Evolutionary conservation across 192 early-diverging fungal genomes (phyloP).

Genomic region (Diversispora eburnea): DNA sequence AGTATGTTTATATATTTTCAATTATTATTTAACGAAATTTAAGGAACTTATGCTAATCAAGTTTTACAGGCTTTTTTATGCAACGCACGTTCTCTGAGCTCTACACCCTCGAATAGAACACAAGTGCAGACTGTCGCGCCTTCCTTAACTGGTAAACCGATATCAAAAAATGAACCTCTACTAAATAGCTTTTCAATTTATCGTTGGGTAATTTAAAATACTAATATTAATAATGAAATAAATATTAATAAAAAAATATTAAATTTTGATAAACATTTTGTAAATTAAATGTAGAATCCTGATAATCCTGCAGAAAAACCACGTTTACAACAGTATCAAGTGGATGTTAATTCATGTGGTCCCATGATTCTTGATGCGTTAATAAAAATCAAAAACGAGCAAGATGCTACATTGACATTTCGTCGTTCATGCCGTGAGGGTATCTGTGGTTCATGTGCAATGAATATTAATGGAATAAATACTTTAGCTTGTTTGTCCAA

Average conservation of each 20-base stretch:
- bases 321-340: conserved; percentile 77
- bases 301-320: conserved; percentile 87
- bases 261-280: not conserved
- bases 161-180: conserved; percentile 4
- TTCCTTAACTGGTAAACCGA: not conserved
- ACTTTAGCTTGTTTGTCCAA: conserved; percentile 91
- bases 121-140: conserved; percentile 5
- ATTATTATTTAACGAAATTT: too few species aligned
- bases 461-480: conserved; percentile 97
- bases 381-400: conserved; percentile 97
- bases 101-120: not conserved
- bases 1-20: too few species aligned
- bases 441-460: conserved; percentile 96
- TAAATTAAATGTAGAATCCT: conserved; percentile 61
- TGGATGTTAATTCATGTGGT: conserved; percentile 89
- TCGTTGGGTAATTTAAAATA: conserved; percentile 73
- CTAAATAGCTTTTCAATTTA: conserved; percentile 95
- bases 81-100: not conserved
- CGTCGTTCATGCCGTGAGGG: conserved; percentile 95
- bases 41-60: too few species aligned
- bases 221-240: not conserved
- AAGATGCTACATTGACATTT: conserved; percentile 91
- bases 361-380: conserved; percentile 96
- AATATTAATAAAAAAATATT: not conserved
- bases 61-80: not conserved